Evolutionary conservation across 2,329 filamentous ascomycete genomes (phyloP), one percentile per base, ranked within the genome.

Genomic region (Emmonsiellopsis sp.): DNA sequence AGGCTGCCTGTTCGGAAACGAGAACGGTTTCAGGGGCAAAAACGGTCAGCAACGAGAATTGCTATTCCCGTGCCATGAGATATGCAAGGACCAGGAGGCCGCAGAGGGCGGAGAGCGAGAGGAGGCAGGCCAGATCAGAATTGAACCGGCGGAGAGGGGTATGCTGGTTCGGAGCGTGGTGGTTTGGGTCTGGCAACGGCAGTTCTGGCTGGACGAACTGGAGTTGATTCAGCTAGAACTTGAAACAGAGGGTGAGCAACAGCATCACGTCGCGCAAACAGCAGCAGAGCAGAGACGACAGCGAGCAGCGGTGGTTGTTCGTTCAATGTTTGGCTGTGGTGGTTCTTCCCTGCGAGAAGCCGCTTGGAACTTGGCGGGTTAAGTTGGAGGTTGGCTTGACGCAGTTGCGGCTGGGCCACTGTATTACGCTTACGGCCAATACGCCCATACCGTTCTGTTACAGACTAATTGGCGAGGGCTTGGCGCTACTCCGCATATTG

Each of bases 11-110:
- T 8, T 11, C 26, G 31, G 4, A 13, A 46, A 26, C 41, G 10
- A 11, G 38, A 34, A 50, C 26, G 26, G 9, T 43, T 43, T 34
- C 11, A 13, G 30, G 38, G 7, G 30, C 5, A 34, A 44, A 31
- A 20, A 16, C 11, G 41, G 13, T 44, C 41, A 44, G 20, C 10
- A 35, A 20, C 26, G 38, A 49, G 34, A 15, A 38, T 15, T 49
- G 46, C 32, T 38, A 49, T 49, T 40, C 46, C 46, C 46, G 10
- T 32, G 34, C 46, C 46, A 49, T 40, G 15, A 20, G 46, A 40
- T 49, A 31, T 26, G 20, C 20, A 26, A 32, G 35, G 34, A 35
- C 13, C 10, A 38, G 34, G 32, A 40, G 46, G 15, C 20, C 16
- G 20, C 46, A n/a, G 31, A 38, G 16, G 30, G 16, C 46, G 34